These are phyloP conservation scores for Albatrellus sp. DNA, from an alignment of 1,284 basidiomycete species.

Conservation along the genomic window DNA sequence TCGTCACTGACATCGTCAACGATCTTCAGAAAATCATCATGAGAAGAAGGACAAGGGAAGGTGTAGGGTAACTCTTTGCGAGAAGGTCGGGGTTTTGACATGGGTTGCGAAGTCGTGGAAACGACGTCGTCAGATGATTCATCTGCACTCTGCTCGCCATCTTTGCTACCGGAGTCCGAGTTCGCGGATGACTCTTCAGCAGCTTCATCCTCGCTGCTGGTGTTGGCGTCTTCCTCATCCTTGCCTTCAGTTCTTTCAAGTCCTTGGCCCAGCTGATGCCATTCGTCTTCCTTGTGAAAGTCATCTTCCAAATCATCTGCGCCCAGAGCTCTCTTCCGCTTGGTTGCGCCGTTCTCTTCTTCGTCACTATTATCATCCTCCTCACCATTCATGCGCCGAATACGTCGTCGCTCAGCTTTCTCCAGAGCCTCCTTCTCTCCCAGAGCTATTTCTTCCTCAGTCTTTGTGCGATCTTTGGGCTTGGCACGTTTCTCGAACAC, in stretches of 20 bases:
- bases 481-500: conserved; percentile 91
- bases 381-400: conserved; percentile 82
- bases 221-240: conserved; percentile 16
- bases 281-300: conserved; percentile 46
- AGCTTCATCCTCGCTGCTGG: conserved; percentile 13
- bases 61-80: conserved; percentile 76
- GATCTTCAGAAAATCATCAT: conserved; percentile 83
- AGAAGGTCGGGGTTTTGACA: conserved; percentile 6
- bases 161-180: conserved; percentile 13
- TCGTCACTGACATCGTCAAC: conserved; percentile 57
- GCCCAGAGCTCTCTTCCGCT: conserved; percentile 29
- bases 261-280: conserved; percentile 37
- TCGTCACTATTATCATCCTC: conserved; percentile 51
- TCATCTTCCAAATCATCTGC: conserved; percentile 92
- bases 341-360: conserved; percentile 30
- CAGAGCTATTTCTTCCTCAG: conserved; percentile 85
- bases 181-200: conserved; percentile 20
- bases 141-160: conserved; percentile 22
- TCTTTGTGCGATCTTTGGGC: conserved; percentile 93
- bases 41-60: conserved; percentile 78
- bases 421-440: conserved; percentile 85
- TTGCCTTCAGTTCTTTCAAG: conserved; percentile 13
- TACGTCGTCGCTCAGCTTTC: conserved; percentile 72
- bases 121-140: conserved; percentile 33
- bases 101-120: conserved; percentile 16